A percentile compares a stretch with the other conserved stretches of the same genome.
Conservation (phyloP, 805 yeast species). For the Candida golubevii region DNA sequence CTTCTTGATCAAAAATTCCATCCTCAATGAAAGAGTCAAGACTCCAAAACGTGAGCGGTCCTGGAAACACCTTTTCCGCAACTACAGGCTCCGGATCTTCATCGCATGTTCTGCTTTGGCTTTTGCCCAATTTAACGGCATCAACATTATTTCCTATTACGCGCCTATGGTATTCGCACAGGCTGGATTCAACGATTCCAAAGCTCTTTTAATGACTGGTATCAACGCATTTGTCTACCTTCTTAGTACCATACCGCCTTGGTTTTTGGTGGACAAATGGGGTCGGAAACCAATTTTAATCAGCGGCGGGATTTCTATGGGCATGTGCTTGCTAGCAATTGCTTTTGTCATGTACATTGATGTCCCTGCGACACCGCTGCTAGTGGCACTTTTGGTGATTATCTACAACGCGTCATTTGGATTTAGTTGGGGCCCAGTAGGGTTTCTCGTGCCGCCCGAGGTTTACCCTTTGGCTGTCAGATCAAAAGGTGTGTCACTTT, state of each 20-base stretch:
- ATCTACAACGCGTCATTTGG: conserved; percentile 43
- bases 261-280: conserved; percentile 45
- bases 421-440: conserved; percentile 45
- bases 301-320: conserved; percentile 39
- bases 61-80: conserved; percentile 39
- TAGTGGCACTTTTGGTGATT: conserved; percentile 39
- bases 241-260: conserved; percentile 39
- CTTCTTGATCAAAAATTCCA: conserved; percentile 43
- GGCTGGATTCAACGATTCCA: conserved; percentile 41
- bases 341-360: conserved; percentile 33
- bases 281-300: conserved; percentile 43
- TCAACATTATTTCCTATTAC: conserved; percentile 54
- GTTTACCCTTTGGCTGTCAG: conserved; percentile 41
- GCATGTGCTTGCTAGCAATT: conserved; percentile 29
- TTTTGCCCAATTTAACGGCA: conserved; percentile 49
- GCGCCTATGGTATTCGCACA: conserved; percentile 52
- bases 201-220: conserved; percentile 43
- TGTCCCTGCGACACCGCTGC: conserved; percentile 29
- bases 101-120: conserved; percentile 42
- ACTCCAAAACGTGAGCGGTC: conserved; percentile 39
- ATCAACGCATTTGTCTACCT: conserved; percentile 38
- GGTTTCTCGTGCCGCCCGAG: conserved; percentile 42
- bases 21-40: conserved; percentile 33
- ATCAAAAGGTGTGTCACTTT: conserved; percentile 41
- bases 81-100: conserved; percentile 34